Base-by-base conservation (phyloP, 441 rosid genomes). In the Viola pubescens region DNA sequence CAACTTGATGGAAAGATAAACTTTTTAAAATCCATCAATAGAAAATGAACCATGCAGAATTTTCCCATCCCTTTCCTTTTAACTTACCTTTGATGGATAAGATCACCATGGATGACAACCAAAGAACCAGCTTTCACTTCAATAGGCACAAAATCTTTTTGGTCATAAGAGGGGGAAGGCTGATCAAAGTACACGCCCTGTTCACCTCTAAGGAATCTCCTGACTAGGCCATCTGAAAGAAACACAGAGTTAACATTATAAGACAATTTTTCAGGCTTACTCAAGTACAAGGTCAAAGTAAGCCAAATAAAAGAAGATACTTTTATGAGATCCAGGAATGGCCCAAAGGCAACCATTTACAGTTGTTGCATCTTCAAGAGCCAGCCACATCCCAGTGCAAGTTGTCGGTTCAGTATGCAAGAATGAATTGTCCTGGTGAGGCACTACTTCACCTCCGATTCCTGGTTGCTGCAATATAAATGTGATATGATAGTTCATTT, bases 291-390 rank as follows among this genome's bases (percentile, higher is more conserved):
- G 9, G 57, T 26, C 58, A 56, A 49, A n/a, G 19, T 3, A 64
- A 52, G 55, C 14, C 37, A 54, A 16, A 7, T 44, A 40, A 61
- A 48, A 14, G 64, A 63, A 37, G 19, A 6, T 71, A 94, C 98
- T 80, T 78, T 81, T 89, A 63, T 94, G 98, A 42, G 98, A 94
- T 56, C 89, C 95, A 63, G 98, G 95, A 72, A 89, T 88, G 62
- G 95, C 97, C 97, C 97, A 94, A 48, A 94, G 88, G 82, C 97
- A 89, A 63, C 98, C 92, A 59, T 94, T 89, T 56, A 71, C 52
- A 42, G 67, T 65, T 58, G 87, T 89, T 49, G 97, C 87, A 81
- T 89, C 96, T 79, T 92, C 98, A 60, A 92, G 79, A 62, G 98
- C 98, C 62, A 87, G 67, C 97, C 98, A 92, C 66, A 89, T 83